These are phyloP conservation scores for Solanum hybrid DNA, from an alignment of 305 asterid species.

Conservation along the genomic window DNA sequence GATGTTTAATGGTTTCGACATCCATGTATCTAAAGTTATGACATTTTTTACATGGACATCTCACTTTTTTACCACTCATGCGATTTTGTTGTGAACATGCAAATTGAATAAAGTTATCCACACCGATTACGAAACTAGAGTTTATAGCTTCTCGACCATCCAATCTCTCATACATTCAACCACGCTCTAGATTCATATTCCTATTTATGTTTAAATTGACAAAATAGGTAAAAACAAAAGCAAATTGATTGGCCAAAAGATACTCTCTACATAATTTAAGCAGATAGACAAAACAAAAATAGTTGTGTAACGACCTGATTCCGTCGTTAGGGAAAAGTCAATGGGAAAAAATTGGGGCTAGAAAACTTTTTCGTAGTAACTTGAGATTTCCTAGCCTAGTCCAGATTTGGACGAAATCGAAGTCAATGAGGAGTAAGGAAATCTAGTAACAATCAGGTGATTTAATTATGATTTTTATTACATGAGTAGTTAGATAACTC, in stretches of 20 bases:
- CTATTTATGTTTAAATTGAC: not conserved
- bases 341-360: no score
- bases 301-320: not conserved
- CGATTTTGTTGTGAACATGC: not conserved
- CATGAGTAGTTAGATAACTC: no score
- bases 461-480: no score
- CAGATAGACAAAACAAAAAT: not conserved
- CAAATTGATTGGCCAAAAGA: not conserved
- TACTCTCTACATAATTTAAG: not conserved
- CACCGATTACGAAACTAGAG: not conserved
- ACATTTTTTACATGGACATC: not conserved
- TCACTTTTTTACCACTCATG: not conserved
- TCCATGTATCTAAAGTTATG: not conserved
- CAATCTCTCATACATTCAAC: not conserved
- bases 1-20: not conserved
- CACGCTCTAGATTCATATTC: not conserved
- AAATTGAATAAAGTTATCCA: not conserved
- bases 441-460: no score
- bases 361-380: no score
- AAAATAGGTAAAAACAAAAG: not conserved
- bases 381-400: no score
- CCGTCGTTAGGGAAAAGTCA: no score
- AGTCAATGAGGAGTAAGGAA: no score
- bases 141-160: not conserved
- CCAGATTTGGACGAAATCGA: no score